Evolutionary conservation across 108 stramenopile species (phyloP).

Genomic region (Schizochytrium sp.): DNA sequence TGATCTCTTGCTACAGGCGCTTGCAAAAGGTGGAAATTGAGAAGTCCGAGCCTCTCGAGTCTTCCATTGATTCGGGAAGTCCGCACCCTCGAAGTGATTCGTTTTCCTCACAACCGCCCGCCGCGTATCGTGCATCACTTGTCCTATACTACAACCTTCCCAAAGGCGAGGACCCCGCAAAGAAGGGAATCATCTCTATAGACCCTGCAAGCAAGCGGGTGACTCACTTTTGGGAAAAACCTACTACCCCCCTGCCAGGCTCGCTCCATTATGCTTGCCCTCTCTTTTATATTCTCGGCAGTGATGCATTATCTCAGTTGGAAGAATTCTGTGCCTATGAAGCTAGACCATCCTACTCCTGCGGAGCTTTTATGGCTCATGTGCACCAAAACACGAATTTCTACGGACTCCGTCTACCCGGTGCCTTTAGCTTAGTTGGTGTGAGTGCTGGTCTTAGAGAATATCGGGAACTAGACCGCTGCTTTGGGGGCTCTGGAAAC

Average conservation of each 20-base stretch:
- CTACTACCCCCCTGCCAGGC: neutral
- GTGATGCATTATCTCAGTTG: neutral
- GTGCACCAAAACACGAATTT: neutral
- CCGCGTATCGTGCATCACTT: neutral
- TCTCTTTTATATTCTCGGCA: slow-evolving; percentile 54
- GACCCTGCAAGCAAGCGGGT: slow-evolving; percentile 23
- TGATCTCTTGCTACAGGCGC: neutral
- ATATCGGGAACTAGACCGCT: slow-evolving; percentile 10
- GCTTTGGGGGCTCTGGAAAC: neutral
- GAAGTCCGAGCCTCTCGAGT: neutral
- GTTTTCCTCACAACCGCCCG: neutral
- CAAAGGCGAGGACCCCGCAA: slow-evolving; percentile 28
- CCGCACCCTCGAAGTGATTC: neutral
- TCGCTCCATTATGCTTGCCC: slow-evolving; percentile 16
- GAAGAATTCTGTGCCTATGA: neutral
- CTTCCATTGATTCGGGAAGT: neutral
- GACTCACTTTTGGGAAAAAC: slow-evolving; percentile 24
- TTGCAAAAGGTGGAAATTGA: neutral
- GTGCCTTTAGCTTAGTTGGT: slow-evolving; percentile 47
- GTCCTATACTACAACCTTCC: slow-evolving; percentile 26
- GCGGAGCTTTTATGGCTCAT: slow-evolving; percentile 26
- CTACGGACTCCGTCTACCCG: slow-evolving; percentile 43
- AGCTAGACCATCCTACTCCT: neutral
- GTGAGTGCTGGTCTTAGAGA: slow-evolving; percentile 27
- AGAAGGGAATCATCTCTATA: slow-evolving; percentile 7